Conservation (phyloP, 179 eudicot genomes). For the Spergularia azorica region DNA sequence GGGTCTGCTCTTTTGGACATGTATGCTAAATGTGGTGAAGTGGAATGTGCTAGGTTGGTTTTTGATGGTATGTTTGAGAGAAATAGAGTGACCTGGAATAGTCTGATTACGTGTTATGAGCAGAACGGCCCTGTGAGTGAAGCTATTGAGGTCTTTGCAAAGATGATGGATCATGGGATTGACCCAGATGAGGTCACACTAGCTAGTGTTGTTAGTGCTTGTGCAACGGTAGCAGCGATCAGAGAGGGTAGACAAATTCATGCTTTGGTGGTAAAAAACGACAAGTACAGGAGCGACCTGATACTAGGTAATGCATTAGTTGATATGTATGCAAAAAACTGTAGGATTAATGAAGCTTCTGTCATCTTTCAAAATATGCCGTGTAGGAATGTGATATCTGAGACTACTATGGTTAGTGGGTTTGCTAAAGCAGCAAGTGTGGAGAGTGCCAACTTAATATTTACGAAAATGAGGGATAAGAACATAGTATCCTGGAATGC, state of each 20-base stretch:
- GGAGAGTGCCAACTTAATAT: conserved; percentile 53
- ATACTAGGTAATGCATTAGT: conserved; percentile 72
- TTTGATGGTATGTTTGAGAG: conserved; percentile 62
- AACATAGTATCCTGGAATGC: conserved; percentile 85
- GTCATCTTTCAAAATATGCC: conserved; percentile 67
- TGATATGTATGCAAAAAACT: conserved; percentile 82
- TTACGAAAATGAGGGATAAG: conserved; percentile 65
- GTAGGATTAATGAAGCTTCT: conserved; percentile 54
- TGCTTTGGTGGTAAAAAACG: conserved; percentile 49
- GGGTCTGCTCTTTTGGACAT: conserved; percentile 83
- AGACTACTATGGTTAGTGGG: conserved; percentile 83
- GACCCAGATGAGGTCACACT: conserved; percentile 69
- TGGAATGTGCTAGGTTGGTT: conserved; percentile 55
- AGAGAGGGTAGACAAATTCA: conserved; percentile 68
- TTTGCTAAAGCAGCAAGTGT: conserved; percentile 68
- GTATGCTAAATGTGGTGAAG: conserved; percentile 72
- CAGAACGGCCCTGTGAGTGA: conserved; percentile 69
- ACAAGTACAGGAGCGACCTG: conserved; percentile 48
- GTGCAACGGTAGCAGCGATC: conserved; percentile 57
- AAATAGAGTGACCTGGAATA: conserved; percentile 74
- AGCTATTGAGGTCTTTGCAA: conserved; percentile 52
- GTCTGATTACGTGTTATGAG: conserved; percentile 77
- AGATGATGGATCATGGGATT: conserved; percentile 55
- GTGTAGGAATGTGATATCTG: conserved; percentile 60
- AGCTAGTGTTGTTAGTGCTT: conserved; percentile 85